Evolutionary conservation across 805 yeast species (phyloP), one percentile per base, ranked within the genome.

Genomic region (Grigorovia transvaalensis): DNA sequence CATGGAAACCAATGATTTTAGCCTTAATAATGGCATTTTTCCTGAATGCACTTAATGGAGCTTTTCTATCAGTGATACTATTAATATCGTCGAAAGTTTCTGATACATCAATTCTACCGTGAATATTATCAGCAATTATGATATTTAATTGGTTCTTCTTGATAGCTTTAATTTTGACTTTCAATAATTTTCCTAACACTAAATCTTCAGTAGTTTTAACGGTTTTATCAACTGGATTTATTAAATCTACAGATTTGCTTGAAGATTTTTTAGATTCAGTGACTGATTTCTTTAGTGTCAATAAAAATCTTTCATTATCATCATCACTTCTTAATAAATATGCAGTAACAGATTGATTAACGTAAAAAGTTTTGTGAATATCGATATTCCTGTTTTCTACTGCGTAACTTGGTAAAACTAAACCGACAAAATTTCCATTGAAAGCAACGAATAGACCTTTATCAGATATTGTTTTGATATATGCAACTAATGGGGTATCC

Each of bases 401-500:
- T 20, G 85, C 85, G 59, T 83, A 81, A 62, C 83, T 81, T 51
- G 90, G 85, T 54, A 87, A 76, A 4, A 88, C 85, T 56, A 91
- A 75, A 50, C 97, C 98, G 35, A 88, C 86, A 56, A 91, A 77
- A 50, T 77, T 79, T 56, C 85, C 84, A 52, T 83, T 88, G 68
- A 91, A 91, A 0, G 84, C 78, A 53, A 91, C 85, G 64, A 91
- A 91, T 12, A 88, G 73, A 57, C 98, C 98, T 63, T 76, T 76
- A 46, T 75, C 76, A n/a, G 95, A 86, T 18, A 84, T 79, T 18
- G 89, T 82, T 57, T 81, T 84, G 43, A 91, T 80, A 64, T 74
- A 90, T 45, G 98, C 99, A 52, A 78, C 76, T 50, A 87, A 67
- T 30, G 71, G 60, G 23, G 71, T 70, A 45, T 71, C 70, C 9